Evolutionary conservation across 2,329 filamentous ascomycete species (phyloP).

Genomic region (Aspergillus spinulosporus): DNA sequence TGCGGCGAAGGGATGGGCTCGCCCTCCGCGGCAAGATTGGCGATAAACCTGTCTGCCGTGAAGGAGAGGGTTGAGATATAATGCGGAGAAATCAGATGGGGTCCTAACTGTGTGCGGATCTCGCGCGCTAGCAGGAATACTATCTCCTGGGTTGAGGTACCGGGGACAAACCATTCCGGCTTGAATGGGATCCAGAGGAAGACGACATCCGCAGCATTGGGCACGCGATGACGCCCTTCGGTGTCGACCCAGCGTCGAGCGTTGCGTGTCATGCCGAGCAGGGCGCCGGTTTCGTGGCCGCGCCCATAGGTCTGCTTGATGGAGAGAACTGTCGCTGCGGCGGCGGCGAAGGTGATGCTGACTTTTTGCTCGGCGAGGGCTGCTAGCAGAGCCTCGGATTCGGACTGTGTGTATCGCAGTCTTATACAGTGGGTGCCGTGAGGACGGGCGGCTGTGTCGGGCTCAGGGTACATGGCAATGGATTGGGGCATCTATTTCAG

Average conservation of each 20-base stretch:
- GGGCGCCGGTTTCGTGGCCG: background rate
- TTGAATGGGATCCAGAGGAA: background rate
- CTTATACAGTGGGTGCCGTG: background rate
- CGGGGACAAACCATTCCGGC: background rate
- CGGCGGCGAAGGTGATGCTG: slow-evolving; percentile 1
- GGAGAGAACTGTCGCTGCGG: background rate
- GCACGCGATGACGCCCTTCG: background rate
- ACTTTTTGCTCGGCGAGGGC: background rate
- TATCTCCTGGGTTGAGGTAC: background rate
- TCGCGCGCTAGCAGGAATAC: background rate
- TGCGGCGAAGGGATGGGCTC: background rate
- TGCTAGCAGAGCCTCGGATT: background rate
- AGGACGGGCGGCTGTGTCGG: background rate
- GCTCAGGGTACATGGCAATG: background rate
- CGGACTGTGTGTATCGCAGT: background rate
- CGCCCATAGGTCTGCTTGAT: background rate
- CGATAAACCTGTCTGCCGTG: background rate
- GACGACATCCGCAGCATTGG: background rate
- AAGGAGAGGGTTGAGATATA: background rate
- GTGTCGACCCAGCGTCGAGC: background rate
- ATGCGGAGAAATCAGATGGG: background rate
- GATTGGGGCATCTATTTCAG: background rate
- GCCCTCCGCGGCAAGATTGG: background rate
- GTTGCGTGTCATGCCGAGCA: background rate
- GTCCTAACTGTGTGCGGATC: background rate